phyloP scores from a whole-genome alignment of 2,329 filamentous ascomycete genomes.

The Sclerotinia minor region DNA sequence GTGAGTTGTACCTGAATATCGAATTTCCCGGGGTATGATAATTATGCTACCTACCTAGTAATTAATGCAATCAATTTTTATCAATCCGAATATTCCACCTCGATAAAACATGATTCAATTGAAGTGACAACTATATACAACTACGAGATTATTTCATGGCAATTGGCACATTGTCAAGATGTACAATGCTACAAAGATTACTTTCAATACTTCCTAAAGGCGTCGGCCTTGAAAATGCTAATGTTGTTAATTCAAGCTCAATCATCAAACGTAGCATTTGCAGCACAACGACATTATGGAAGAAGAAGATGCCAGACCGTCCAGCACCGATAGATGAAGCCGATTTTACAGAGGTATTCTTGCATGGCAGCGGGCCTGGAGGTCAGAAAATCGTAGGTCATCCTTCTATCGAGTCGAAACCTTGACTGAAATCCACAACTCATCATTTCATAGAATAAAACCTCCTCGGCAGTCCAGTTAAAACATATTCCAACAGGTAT shows the following conservation, averaged over 20 bases:
- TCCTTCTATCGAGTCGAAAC: slow-evolving; percentile 14
- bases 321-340: slow-evolving; percentile 70
- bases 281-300: slow-evolving; percentile 31
- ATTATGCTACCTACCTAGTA: neutral
- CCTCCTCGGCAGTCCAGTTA: slow-evolving; percentile 88
- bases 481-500: slow-evolving; percentile 88
- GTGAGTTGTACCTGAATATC: slow-evolving; percentile 16
- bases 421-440: neutral
- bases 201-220: slow-evolving; percentile 26
- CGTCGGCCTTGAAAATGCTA: slow-evolving; percentile 26
- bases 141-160: neutral
- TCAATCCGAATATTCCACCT: neutral
- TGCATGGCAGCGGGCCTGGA: slow-evolving; percentile 89
- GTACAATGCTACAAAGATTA: slow-evolving; percentile 36
- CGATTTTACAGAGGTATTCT: slow-evolving; percentile 80
- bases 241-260: slow-evolving; percentile 1
- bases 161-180: slow-evolving; percentile 30
- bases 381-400: slow-evolving; percentile 84
- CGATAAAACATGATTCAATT: neutral
- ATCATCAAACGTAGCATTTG: slow-evolving; percentile 28
- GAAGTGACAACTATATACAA: neutral
- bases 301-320: slow-evolving; percentile 71
- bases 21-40: slow-evolving; percentile 13
- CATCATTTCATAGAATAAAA: slow-evolving; percentile 74
- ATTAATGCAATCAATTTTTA: slow-evolving; percentile 14